Percentiles rank a stretch among this genome's conserved stretches.
Conservation (phyloP, 345 rosid species). For the Citrus reticulata region DNA sequence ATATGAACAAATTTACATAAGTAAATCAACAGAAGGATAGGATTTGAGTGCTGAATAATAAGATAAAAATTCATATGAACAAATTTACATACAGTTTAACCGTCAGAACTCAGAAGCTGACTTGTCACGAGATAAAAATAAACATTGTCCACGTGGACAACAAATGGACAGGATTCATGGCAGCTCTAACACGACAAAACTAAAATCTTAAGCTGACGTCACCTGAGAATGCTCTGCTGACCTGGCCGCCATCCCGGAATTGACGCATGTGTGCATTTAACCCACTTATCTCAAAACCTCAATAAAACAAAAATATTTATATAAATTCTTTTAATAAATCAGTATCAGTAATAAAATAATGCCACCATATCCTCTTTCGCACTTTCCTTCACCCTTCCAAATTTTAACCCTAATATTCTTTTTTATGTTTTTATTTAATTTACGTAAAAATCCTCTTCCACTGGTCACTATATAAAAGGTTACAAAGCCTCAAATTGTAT, state of each 20-base stretch:
- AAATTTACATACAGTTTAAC: neutral
- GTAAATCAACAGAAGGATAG: too few species aligned
- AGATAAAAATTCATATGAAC: too few species aligned
- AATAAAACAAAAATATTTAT: neutral
- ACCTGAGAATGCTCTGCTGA: neutral
- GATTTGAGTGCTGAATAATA: neutral
- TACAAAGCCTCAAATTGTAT: conserved; percentile 8
- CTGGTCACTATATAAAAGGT: conserved; percentile 18
- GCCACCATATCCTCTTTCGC: neutral
- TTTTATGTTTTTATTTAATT: neutral
- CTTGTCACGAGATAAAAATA: neutral
- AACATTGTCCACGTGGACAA: conserved; percentile 13
- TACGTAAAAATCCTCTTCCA: neutral
- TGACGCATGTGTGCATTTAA: conserved; percentile 35
- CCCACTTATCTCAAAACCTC: neutral
- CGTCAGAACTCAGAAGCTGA: conserved; percentile 1
- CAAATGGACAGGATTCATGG: conserved; percentile 11
- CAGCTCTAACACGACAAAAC: conserved; percentile 7
- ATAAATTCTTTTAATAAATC: neutral
- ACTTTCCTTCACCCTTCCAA: neutral
- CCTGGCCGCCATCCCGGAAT: conserved; percentile 27
- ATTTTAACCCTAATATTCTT: neutral
- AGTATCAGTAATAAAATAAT: neutral
- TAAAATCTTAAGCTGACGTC: conserved; percentile 16
- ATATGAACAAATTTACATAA: too few species aligned